Evolutionary conservation across 2,329 filamentous ascomycete species (phyloP).

Genomic region (Exophiala spinifera): DNA sequence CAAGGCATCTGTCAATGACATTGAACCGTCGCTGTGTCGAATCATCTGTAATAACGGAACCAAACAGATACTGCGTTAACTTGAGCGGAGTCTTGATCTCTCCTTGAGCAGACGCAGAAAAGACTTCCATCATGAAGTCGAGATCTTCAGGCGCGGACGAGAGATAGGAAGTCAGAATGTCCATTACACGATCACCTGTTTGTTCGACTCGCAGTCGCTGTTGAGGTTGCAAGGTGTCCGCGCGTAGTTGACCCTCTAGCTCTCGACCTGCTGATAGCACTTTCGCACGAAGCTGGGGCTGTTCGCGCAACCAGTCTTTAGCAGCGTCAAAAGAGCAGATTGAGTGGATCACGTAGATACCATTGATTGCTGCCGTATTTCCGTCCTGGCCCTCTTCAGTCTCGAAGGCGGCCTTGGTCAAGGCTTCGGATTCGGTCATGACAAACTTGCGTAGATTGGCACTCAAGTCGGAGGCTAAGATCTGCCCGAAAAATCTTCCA

Average conservation of each 20-base stretch:
- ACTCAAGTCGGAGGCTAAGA: slow-evolving; percentile 73
- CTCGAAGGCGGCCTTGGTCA: slow-evolving; percentile 64
- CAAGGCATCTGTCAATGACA: slow-evolving; percentile 79
- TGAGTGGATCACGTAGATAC: slow-evolving; percentile 79
- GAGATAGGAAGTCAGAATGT: slow-evolving; percentile 77
- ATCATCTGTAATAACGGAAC: slow-evolving; percentile 75
- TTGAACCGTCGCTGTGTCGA: slow-evolving; percentile 83
- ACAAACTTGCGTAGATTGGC: slow-evolving; percentile 71
- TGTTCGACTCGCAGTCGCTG: slow-evolving; percentile 85
- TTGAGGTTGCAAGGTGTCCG: slow-evolving; percentile 65
- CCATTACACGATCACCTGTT: slow-evolving; percentile 81
- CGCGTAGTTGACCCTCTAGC: slow-evolving; percentile 69
- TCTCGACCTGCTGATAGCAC: slow-evolving; percentile 68
- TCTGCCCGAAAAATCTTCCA: slow-evolving; percentile 85
- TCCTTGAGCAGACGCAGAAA: slow-evolving; percentile 78
- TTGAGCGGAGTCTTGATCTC: slow-evolving; percentile 74
- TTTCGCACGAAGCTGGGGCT: slow-evolving; percentile 56
- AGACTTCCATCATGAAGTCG: slow-evolving; percentile 78
- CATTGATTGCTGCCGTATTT: slow-evolving; percentile 79
- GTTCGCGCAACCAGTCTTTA: slow-evolving; percentile 62
- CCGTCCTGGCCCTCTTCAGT: slow-evolving; percentile 64
- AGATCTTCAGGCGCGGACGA: slow-evolving; percentile 70
- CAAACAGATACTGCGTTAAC: slow-evolving; percentile 79
- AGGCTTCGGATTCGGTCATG: slow-evolving; percentile 66
- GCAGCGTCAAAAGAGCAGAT: slow-evolving; percentile 65